Conservation (phyloP, 1,284 basidiomycete species). For the Mycena sp. region DNA sequence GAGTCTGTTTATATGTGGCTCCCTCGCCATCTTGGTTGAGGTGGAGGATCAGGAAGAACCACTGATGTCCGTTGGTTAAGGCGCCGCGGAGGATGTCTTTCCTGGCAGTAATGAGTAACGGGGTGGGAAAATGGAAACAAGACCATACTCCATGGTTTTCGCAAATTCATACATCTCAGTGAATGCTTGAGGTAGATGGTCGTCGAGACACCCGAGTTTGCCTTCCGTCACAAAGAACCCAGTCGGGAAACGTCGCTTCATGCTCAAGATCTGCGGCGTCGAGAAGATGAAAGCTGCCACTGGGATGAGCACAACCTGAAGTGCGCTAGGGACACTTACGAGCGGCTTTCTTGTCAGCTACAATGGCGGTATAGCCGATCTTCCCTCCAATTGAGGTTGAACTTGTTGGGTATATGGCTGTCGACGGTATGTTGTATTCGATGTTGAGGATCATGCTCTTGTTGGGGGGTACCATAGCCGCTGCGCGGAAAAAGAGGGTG, state of each 20-base stretch:
- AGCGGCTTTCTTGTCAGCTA: not conserved
- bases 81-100: not conserved
- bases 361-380: not conserved
- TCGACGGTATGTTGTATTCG: no score
- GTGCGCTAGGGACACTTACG: not conserved
- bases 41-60: not conserved
- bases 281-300: not conserved
- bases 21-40: not conserved
- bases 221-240: not conserved
- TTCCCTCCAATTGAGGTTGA: not conserved
- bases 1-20: not conserved
- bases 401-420: not conserved
- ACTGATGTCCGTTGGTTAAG: not conserved
- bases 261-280: not conserved
- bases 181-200: not conserved
- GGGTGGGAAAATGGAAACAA: no score
- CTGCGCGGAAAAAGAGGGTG: no score
- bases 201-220: not conserved
- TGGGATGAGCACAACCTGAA: not conserved
- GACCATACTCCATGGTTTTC: no score
- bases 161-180: not conserved
- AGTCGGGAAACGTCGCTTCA: not conserved
- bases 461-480: no score
- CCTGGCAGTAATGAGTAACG: not conserved
- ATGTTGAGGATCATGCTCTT: not conserved